Conservation (phyloP, 2,329 filamentous ascomycete species). For the Ophiostoma montium region DNA sequence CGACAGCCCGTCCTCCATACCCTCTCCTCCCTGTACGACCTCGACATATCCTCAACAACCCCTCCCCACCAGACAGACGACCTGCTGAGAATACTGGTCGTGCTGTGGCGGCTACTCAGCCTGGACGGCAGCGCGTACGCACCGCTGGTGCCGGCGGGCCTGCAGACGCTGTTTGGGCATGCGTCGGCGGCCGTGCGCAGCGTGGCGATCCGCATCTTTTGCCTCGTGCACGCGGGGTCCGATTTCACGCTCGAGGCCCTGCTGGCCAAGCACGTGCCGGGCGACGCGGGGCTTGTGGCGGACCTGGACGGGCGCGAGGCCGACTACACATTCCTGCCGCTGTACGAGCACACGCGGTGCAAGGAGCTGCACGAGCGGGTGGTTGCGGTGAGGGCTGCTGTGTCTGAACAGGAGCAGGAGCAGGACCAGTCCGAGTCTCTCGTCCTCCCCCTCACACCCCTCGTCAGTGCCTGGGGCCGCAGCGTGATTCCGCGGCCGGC, state of each 20-base stretch:
- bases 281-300: slow-evolving; percentile 46
- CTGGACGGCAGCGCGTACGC: slow-evolving; percentile 59
- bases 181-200: slow-evolving; percentile 52
- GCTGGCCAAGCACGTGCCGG: slow-evolving; percentile 49
- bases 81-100: slow-evolving; percentile 38
- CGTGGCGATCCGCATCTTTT: slow-evolving; percentile 69
- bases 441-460: slow-evolving; percentile 34
- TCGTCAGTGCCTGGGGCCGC: slow-evolving; percentile 50
- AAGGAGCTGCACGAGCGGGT: slow-evolving; percentile 30
- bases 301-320: slow-evolving; percentile 61
- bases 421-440: slow-evolving; percentile 10
- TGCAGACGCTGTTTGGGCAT: slow-evolving; percentile 56
- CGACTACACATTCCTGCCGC: slow-evolving; percentile 61
- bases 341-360: slow-evolving; percentile 42
- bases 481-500: slow-evolving; percentile 53
- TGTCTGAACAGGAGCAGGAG: slow-evolving; percentile 1
- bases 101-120: slow-evolving; percentile 65
- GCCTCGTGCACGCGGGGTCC: slow-evolving; percentile 62
- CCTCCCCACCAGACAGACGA: neutral
- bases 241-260: slow-evolving; percentile 66
- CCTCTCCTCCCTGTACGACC: slow-evolving; percentile 3
- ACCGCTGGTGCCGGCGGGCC: slow-evolving; percentile 42
- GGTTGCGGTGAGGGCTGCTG: slow-evolving; percentile 20
- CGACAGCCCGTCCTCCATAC: slow-evolving; percentile 1
- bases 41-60: neutral